These are phyloP conservation scores for Cyclotella cryptica DNA, from an alignment of 108 stramenopile species.

Conservation along the genomic window DNA sequence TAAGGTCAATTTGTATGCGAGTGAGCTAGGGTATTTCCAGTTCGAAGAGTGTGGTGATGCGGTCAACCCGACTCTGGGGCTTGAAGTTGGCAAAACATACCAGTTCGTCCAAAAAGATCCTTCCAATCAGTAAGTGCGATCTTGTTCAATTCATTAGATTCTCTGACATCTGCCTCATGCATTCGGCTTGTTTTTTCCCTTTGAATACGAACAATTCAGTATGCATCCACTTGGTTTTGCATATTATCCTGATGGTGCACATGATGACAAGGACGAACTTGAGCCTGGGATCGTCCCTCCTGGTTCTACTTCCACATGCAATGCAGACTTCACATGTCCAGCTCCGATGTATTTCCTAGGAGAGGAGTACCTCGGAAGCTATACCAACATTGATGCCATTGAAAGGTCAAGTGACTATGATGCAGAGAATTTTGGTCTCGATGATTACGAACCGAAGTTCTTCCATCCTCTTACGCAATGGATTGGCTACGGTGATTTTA, in stretches of 20 bases:
- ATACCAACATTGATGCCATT: slow-evolving; percentile 6
- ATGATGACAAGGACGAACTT: slow-evolving; percentile 82
- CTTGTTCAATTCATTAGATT: not conserved
- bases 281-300: slow-evolving; percentile 70
- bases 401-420: not conserved
- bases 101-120: slow-evolving; percentile 67
- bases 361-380: slow-evolving; percentile 64
- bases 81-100: slow-evolving; percentile 80
- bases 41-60: slow-evolving; percentile 82
- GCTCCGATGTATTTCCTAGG: slow-evolving; percentile 86
- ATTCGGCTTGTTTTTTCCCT: not conserved
- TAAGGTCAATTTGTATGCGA: slow-evolving; percentile 52
- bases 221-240: slow-evolving; percentile 92
- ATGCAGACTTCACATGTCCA: slow-evolving; percentile 56
- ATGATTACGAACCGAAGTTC: slow-evolving; percentile 85
- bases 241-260: slow-evolving; percentile 90
- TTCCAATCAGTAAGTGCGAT: slow-evolving; percentile 33
- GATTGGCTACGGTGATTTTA: slow-evolving; percentile 65
- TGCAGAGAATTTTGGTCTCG: slow-evolving; percentile 79
- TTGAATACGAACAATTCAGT: slow-evolving; percentile 50
- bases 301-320: slow-evolving; percentile 43
- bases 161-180: not conserved
- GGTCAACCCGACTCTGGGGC: slow-evolving; percentile 78
- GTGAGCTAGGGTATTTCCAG: slow-evolving; percentile 76
- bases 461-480: slow-evolving; percentile 80